A percentile compares a stretch with the other conserved stretches of the same genome.
Evolutionary conservation across 2,329 filamentous ascomycete genomes (phyloP).

Genomic region (Aspergillus clavatus): DNA sequence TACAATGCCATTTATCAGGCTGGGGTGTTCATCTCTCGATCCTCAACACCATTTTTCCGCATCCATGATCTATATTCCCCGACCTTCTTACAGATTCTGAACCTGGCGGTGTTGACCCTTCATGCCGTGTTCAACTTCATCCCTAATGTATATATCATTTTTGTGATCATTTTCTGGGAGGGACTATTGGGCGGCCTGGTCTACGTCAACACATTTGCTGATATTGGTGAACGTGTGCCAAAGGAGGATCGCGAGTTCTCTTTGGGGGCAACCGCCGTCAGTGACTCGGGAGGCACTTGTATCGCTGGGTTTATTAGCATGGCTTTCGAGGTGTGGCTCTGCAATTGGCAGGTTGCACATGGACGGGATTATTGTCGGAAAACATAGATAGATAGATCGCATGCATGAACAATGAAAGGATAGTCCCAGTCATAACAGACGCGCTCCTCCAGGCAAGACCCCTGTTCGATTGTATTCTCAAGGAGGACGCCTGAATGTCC

Average conservation of each 20-base stretch:
- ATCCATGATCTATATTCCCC: constrained; percentile 77
- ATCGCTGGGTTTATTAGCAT: constrained; percentile 81
- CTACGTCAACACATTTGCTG: constrained; percentile 93
- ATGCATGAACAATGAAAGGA: neutral
- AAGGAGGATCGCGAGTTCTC: constrained; percentile 83
- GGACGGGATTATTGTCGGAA: constrained; percentile 70
- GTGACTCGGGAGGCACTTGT: constrained; percentile 86
- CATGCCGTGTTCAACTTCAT: constrained; percentile 79
- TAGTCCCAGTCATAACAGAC: neutral
- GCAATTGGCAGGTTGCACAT: constrained; percentile 75
- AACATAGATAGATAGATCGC: constrained; percentile 20
- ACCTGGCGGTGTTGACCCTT: constrained; percentile 66
- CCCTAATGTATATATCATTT: constrained; percentile 80
- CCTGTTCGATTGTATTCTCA: neutral
- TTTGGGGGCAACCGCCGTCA: constrained; percentile 82
- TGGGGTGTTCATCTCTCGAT: constrained; percentile 90
- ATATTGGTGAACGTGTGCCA: constrained; percentile 80
- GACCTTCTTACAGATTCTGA: constrained; percentile 73
- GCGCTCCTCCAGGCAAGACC: neutral
- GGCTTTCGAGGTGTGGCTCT: constrained; percentile 73
- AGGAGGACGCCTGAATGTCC: neutral
- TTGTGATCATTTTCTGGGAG: constrained; percentile 86
- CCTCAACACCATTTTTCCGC: constrained; percentile 80
- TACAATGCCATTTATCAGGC: constrained; percentile 94
- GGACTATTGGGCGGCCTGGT: constrained; percentile 84